Conservation (phyloP, 176 grass and related monocot genomes). For the Leersia perrieri region DNA sequence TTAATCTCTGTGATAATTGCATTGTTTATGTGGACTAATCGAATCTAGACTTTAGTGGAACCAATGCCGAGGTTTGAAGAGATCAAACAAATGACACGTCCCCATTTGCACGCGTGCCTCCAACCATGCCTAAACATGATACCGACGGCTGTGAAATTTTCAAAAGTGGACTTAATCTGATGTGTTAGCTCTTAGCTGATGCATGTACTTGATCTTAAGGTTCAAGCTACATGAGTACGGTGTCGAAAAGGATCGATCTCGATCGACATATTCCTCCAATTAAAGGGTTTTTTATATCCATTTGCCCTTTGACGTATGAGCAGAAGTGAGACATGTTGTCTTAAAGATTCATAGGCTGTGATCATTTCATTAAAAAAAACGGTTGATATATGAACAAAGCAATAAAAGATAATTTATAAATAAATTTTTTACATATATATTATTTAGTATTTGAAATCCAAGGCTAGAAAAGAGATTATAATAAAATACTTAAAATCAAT, state of each 20-base stretch:
- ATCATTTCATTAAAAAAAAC: no score
- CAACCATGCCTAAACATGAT: conserved; percentile 13
- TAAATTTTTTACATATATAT: no score
- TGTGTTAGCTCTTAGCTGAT: conserved; percentile 27
- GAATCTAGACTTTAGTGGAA: background rate
- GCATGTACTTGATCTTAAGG: conserved; percentile 44
- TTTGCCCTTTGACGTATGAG: background rate
- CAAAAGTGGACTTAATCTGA: background rate
- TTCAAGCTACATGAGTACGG: conserved; percentile 19
- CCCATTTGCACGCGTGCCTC: background rate
- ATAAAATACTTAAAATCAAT: no score
- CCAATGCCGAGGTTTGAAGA: background rate
- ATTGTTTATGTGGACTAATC: conserved; percentile 8
- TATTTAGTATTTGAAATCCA: no score
- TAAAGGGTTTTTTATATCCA: background rate
- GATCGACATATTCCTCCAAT: background rate
- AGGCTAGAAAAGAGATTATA: no score
- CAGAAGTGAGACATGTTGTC: background rate
- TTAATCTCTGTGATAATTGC: background rate
- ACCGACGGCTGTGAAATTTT: background rate
- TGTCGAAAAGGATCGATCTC: background rate
- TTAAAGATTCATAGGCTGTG: background rate
- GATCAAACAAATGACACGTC: conserved; percentile 18
- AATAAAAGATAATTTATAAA: no score
- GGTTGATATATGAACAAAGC: no score